Conservation (phyloP, 805 yeast species). For the Pichia nanzhaoensis region DNA sequence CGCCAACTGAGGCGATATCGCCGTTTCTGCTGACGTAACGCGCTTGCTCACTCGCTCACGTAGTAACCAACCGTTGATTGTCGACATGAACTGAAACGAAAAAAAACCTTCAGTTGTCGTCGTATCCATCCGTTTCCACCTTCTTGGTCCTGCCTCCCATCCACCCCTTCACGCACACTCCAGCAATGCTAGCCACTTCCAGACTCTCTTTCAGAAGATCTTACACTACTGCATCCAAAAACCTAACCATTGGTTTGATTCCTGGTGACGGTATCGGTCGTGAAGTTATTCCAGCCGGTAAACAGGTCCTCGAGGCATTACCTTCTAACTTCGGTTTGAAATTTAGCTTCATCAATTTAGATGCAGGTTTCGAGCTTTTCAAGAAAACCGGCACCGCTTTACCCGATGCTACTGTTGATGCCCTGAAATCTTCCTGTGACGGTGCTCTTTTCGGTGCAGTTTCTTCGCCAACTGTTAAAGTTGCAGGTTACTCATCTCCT, state of each 20-base stretch:
- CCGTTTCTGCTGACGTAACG: too few species aligned
- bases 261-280: constrained; percentile 99
- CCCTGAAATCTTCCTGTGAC: constrained; percentile 75
- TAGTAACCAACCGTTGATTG: too few species aligned
- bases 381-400: constrained; percentile 92
- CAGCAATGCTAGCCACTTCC: constrained; percentile 1
- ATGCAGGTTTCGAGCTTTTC: constrained; percentile 94
- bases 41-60: too few species aligned
- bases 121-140: background rate
- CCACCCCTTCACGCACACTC: background rate
- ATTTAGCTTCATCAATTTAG: constrained; percentile 80
- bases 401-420: constrained; percentile 84
- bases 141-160: background rate
- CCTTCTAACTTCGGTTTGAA: constrained; percentile 68
- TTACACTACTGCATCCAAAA: constrained; percentile 35
- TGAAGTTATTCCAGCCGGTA: constrained; percentile 97
- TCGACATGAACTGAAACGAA: too few species aligned
- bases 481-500: constrained; percentile 95
- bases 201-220: constrained; percentile 18
- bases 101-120: too few species aligned
- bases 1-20: too few species aligned
- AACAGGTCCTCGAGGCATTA: constrained; percentile 74
- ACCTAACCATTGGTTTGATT: constrained; percentile 60
- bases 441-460: constrained; percentile 99
- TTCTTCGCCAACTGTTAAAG: constrained; percentile 88